phyloP scores from a whole-genome alignment of 2,329 filamentous ascomycete genomes.

The Alternaria burnsii region DNA sequence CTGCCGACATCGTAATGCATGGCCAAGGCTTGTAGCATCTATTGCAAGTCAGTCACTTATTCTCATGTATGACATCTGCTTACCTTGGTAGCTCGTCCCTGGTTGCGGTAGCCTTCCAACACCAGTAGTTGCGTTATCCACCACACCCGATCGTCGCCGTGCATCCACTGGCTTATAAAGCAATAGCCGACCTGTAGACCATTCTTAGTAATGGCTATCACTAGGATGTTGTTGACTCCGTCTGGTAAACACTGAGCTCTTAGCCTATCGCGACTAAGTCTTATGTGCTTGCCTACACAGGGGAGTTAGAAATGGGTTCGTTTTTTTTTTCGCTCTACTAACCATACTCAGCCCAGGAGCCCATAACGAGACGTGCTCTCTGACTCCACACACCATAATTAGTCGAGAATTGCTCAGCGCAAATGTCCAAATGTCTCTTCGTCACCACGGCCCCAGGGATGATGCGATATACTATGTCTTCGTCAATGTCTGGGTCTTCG shows the following conservation, averaged over 20 bases:
- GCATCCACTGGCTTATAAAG: slow-evolving; percentile 19
- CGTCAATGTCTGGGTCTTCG: slow-evolving; percentile 12
- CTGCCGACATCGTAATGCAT: slow-evolving; percentile 17
- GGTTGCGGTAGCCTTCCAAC: slow-evolving; percentile 13
- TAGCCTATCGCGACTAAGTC: slow-evolving; percentile 1
- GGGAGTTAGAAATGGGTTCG: not conserved
- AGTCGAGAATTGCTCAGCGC: slow-evolving; percentile 4
- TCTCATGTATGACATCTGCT: not conserved
- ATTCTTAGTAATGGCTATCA: slow-evolving; percentile 4
- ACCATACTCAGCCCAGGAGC: not conserved
- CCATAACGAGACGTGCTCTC: not conserved
- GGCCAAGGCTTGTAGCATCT: slow-evolving; percentile 19
- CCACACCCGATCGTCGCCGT: slow-evolving; percentile 11
- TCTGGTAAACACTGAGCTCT: slow-evolving; percentile 4
- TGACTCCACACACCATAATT: slow-evolving; percentile 6
- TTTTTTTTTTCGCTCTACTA: not conserved
- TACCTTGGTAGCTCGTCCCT: slow-evolving; percentile 18
- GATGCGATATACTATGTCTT: slow-evolving; percentile 12
- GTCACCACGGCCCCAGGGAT: slow-evolving; percentile 10
- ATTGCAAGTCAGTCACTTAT: not conserved
- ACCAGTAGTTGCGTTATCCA: slow-evolving; percentile 24
- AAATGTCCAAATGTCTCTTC: not conserved
- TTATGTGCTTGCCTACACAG: not conserved
- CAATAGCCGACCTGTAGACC: slow-evolving; percentile 14
- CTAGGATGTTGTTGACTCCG: slow-evolving; percentile 12